Evolutionary conservation across 2,329 filamentous ascomycete genomes (phyloP).

Genomic region (Microsporum ferrugineum): DNA sequence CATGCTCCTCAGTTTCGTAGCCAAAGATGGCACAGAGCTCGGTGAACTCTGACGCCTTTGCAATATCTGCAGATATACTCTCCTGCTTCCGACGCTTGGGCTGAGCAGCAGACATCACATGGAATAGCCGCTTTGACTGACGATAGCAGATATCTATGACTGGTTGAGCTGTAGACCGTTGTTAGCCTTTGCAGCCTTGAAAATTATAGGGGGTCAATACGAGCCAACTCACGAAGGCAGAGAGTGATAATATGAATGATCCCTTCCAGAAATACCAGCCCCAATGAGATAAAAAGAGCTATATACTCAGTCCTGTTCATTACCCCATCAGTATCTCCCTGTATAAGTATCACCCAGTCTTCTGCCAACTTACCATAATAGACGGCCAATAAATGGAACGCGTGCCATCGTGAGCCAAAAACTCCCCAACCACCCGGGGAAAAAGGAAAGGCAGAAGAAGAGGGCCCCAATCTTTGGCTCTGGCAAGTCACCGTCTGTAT

Average conservation of each 20-base stretch:
- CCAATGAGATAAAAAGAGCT: constrained; percentile 70
- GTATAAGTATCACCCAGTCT: background rate
- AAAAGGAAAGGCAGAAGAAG: background rate
- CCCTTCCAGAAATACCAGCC: constrained; percentile 71
- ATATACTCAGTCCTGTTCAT: constrained; percentile 65
- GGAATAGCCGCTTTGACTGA: constrained; percentile 71
- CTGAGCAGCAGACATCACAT: constrained; percentile 59
- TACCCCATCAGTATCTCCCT: background rate
- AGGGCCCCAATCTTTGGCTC: background rate
- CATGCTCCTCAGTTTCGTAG: constrained; percentile 90
- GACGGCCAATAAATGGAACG: constrained; percentile 52
- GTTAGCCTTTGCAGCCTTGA: background rate
- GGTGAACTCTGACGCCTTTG: constrained; percentile 80
- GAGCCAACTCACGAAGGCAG: constrained; percentile 58
- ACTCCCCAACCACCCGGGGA: background rate
- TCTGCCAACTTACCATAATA: constrained; percentile 36
- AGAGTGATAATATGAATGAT: constrained; percentile 77
- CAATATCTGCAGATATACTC: constrained; percentile 61
- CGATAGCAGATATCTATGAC: constrained; percentile 74
- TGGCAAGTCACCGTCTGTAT: background rate
- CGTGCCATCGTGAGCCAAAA: constrained; percentile 33
- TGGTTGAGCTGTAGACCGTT: constrained; percentile 50
- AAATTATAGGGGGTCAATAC: background rate
- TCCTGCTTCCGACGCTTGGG: constrained; percentile 55
- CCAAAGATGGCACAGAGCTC: constrained; percentile 87